Evolutionary conservation across 352 stramenopile genomes (phyloP), one percentile per base, ranked within the genome.

Genomic region (Globisporangium ultimum): DNA sequence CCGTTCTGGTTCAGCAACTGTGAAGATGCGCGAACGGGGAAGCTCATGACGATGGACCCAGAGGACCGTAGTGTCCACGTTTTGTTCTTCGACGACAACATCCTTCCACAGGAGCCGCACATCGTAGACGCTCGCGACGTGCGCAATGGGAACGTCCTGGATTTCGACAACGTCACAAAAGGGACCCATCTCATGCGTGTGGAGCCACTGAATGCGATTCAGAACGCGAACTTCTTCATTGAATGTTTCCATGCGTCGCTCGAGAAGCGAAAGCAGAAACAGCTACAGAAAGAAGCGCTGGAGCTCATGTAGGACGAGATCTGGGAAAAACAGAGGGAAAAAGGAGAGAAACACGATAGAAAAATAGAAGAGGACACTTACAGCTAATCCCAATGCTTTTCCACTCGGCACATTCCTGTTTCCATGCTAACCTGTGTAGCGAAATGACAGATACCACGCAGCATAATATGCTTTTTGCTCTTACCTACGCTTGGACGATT

Each of bases 1-100:
- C 79, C 81, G 36, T 77, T 78, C 47, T 93, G 84, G 84, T 90
- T 88, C 49, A 51, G 28, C 34, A 72, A 88, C 18, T 54, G 60
- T 15, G 77, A 91, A 66, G 68, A 68, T 34, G 68, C 81, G 22
- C 63, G 58, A 0, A 66, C 84, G 0, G 79, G 79, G 13, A 93
- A 93, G 48, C 55, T 93, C 21, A 53, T 93, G 61, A 67, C 68
- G 0, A 18, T 93, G 6, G 69, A 87, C 14, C 28, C 59, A 11
- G 49, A 47, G 0, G 75, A 85, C 17, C 34, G 34, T 0, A 55
- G 62, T 41, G 56, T 80, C 11, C 75, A 87, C 58, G 53, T 68
- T 20, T 55, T 93, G 38, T 93, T 93, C 55, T 91, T 93, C n/a
- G 84, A 93, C 48, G 84, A 93, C 60, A 93, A 93, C 50, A 86